Base-by-base conservation (phyloP, 202 grass and related monocot species). In the Carex sylvatica region DNA sequence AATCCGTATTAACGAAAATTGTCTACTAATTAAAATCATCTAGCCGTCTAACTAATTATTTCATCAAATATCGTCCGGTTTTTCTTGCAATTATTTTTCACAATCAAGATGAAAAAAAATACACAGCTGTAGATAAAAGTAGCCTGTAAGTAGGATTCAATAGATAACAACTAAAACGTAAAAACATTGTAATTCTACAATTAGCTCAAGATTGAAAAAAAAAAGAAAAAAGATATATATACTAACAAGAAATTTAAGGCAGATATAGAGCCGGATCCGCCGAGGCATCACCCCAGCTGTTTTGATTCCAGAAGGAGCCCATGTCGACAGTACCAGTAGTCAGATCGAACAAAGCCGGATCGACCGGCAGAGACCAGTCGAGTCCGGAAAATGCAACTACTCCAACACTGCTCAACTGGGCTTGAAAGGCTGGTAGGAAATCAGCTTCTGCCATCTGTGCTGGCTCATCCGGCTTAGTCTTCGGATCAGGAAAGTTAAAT, bases 161-260 rank as follows among this genome's bases (percentile, higher is more conserved):
- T 31, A 35, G 5, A 15, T 23, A 64, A 40, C 38, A 8, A 40
- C 38, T 40, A 40, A 40, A 53, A 11, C 65, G 28, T 65, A 64
- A 66, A 4, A 23, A 18, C 22, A 68, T n/a, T 35, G 54, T 64
- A 46, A 66, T 35, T 2, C 79, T 68, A 81, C 36, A 81, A 81
- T 81, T 67, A 81, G 61, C 12, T 2, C 16, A 82, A 35, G 23
- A 55, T 23, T 5, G 68, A 28, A 16, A 31, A 30, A 51, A 53
- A 30, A 15, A 30, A 51, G 33, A 30, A 15, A 54, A 46, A 2
- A 46, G 2, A 46, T 46, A 33, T 65, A 33, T 65, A 54, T 55
- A 82, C 38, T 82, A 82, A 67, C 80, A 66, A 69, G 15, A 69
- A 3, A 19, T 66, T 66, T 28, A 82, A 67, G 80, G 80, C 10